Evolutionary conservation across 768 basidiomycete species (phyloP).

Genomic region (Pleurotus tuoliensis): DNA sequence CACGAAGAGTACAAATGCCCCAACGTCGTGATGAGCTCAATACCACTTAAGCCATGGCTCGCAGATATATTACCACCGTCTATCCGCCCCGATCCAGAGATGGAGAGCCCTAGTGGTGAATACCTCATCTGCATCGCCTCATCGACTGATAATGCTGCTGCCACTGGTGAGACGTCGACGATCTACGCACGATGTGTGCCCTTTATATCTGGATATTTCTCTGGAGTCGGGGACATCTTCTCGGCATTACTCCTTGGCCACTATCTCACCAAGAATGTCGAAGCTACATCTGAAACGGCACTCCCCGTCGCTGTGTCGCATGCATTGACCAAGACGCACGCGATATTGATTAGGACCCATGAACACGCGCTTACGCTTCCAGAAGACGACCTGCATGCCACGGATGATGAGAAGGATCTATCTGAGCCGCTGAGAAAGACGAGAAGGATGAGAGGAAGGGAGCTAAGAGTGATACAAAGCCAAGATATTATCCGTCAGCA

Average conservation of each 20-base stretch:
- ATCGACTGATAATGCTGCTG: conserved; percentile 24
- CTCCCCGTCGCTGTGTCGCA: conserved; percentile 61
- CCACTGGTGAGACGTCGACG: conserved; percentile 23
- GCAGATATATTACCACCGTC: conserved; percentile 43
- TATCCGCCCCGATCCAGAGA: conserved; percentile 29
- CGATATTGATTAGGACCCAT: conserved; percentile 64
- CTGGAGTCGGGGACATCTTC: conserved; percentile 96
- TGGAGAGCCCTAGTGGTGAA: conserved; percentile 17
- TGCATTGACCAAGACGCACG: conserved; percentile 72
- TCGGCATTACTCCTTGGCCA: conserved; percentile 87
- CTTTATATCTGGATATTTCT: conserved; percentile 86
- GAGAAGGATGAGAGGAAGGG: conserved; percentile 78
- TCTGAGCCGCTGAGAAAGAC: conserved; percentile 61
- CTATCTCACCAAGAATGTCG: conserved; percentile 35
- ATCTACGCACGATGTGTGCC: conserved; percentile 75
- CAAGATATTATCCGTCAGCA: conserved; percentile 59
- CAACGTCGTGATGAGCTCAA: conserved; percentile 89
- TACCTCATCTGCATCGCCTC: conserved; percentile 84
- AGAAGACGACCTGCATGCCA: conserved; percentile 50
- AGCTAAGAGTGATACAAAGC: conserved; percentile 79
- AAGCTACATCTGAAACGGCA: conserved; percentile 3
- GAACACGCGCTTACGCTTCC: conserved; percentile 52
- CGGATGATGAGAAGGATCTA: conserved; percentile 77
- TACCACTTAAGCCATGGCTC: conserved; percentile 68
- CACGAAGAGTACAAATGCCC: conserved; percentile 77